These are phyloP conservation scores for Eutrema yunnanense DNA, from an alignment of 345 rosid genomes.

Conservation along the genomic window DNA sequence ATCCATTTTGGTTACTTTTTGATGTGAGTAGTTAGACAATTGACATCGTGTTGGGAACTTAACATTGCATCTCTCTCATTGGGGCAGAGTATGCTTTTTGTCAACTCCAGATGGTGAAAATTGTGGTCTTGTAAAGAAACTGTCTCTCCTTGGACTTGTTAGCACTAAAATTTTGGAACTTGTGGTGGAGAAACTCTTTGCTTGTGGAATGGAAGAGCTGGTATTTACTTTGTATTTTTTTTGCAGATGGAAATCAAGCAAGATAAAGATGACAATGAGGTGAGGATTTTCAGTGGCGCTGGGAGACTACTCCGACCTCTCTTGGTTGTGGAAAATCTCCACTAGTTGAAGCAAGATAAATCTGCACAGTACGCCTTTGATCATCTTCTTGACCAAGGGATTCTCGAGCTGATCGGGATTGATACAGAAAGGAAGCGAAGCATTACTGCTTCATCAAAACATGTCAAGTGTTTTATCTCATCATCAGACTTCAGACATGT, in stretches of 20 bases:
- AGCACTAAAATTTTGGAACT: slow-evolving; percentile 48
- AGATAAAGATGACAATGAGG: slow-evolving; percentile 59
- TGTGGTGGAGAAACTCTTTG: slow-evolving; percentile 33
- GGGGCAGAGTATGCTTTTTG: slow-evolving; percentile 91
- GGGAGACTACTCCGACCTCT: slow-evolving; percentile 93
- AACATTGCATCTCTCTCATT: slow-evolving; percentile 68
- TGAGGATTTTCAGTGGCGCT: slow-evolving; percentile 69
- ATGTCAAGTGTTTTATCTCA: too few relatives aligned
- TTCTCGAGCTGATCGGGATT: slow-evolving; percentile 54
- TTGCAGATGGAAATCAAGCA: slow-evolving; percentile 74
- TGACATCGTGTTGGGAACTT: too few relatives aligned
- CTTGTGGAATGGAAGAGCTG: slow-evolving; percentile 64
- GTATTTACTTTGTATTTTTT: slow-evolving; percentile 2
- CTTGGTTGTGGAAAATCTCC: slow-evolving; percentile 59
- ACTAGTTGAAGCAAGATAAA: slow-evolving; percentile 42
- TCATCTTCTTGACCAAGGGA: slow-evolving; percentile 57
- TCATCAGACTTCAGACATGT: too few relatives aligned
- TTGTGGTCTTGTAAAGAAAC: slow-evolving; percentile 91
- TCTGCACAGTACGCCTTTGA: slow-evolving; percentile 41
- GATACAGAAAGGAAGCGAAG: slow-evolving; percentile 49
- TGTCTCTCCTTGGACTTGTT: slow-evolving; percentile 72
- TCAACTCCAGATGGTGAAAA: slow-evolving; percentile 96
- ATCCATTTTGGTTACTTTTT: neutral
- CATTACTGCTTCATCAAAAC: too few relatives aligned
- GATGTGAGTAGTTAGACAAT: too few relatives aligned